A percentile compares a stretch with the other conserved stretches of the same genome.
phyloP scores from a whole-genome alignment of 1,284 basidiomycete genomes.

The Apiotrichum gamsii region DNA sequence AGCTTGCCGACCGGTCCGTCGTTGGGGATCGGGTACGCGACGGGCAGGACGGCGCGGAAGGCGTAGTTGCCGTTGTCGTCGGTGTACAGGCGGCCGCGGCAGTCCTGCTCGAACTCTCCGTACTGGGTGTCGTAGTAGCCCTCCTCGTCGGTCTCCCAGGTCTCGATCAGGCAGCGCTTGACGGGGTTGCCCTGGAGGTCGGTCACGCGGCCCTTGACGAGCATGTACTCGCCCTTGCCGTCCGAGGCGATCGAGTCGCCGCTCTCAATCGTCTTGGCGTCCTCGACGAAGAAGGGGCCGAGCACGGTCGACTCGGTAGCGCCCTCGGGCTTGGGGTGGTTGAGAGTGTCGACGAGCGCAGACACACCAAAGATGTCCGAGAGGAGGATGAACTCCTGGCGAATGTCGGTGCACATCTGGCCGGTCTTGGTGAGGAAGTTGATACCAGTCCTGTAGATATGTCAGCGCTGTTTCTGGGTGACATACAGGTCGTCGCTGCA shows the following conservation, averaged over 20 bases:
- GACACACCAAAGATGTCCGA: slow-evolving; percentile 74
- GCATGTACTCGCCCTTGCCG: slow-evolving; percentile 75
- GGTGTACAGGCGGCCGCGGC: slow-evolving; percentile 63
- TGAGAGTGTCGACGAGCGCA: slow-evolving; percentile 67
- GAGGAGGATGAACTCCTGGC: slow-evolving; percentile 78
- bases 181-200: slow-evolving; percentile 64
- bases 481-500: too few species aligned
- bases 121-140: slow-evolving; percentile 64
- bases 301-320: slow-evolving; percentile 71
- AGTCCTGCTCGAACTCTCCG: slow-evolving; percentile 57
- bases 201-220: slow-evolving; percentile 63
- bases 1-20: slow-evolving; percentile 72
- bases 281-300: slow-evolving; percentile 78
- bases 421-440: slow-evolving; percentile 68
- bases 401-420: slow-evolving; percentile 62
- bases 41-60: slow-evolving; percentile 70
- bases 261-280: slow-evolving; percentile 55
- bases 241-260: slow-evolving; percentile 68
- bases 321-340: slow-evolving; percentile 58
- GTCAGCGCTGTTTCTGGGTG: neutral
- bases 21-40: slow-evolving; percentile 70
- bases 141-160: slow-evolving; percentile 72
- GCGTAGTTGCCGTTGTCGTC: slow-evolving; percentile 61
- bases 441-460: slow-evolving; percentile 53
- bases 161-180: slow-evolving; percentile 62